phyloP scores from a whole-genome alignment of 129 eudicot species.

The Chrysanthemum seticuspe region DNA sequence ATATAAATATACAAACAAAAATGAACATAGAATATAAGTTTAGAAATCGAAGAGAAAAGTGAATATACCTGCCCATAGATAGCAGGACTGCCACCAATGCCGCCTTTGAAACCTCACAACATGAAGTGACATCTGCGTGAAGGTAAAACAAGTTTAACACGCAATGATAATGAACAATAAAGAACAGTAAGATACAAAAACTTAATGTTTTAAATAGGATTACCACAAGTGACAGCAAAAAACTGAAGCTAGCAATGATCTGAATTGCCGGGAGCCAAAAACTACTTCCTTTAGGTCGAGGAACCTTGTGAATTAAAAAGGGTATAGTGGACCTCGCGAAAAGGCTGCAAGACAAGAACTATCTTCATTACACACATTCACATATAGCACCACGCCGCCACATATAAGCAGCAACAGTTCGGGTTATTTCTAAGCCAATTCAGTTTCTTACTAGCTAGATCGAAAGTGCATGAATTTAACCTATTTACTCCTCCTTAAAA shows the following conservation, averaged over 20 bases:
- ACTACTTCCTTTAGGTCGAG: conserved; percentile 77
- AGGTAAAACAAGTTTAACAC: not conserved
- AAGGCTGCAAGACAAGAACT: conserved; percentile 57
- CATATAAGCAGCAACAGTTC: conserved; percentile 16
- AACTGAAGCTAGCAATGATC: conserved; percentile 76
- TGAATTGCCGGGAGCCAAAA: conserved; percentile 87
- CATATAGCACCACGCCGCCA: not conserved
- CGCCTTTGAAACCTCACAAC: conserved; percentile 51
- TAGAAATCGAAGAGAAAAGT: conserved; percentile 3
- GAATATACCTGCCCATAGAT: conserved; percentile 79
- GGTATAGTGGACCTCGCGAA: conserved; percentile 59
- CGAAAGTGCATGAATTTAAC: not conserved
- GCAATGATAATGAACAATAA: not conserved
- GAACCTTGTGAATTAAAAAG: conserved; percentile 63
- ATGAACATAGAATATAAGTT: conserved; percentile 9
- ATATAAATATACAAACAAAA: conserved; percentile 16
- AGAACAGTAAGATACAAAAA: not conserved
- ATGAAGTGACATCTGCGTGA: conserved; percentile 67
- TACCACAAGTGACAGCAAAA: conserved; percentile 74
- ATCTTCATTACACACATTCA: conserved; percentile 7
- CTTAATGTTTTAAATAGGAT: conserved; percentile 7
- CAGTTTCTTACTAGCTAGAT: not conserved
- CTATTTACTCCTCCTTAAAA: not conserved
- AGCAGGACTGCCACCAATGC: conserved; percentile 89
- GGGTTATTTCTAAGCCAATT: not conserved